Base-by-base conservation (phyloP, 192 early-diverging fungal genomes). In the Entomortierella parvispora region DNA sequence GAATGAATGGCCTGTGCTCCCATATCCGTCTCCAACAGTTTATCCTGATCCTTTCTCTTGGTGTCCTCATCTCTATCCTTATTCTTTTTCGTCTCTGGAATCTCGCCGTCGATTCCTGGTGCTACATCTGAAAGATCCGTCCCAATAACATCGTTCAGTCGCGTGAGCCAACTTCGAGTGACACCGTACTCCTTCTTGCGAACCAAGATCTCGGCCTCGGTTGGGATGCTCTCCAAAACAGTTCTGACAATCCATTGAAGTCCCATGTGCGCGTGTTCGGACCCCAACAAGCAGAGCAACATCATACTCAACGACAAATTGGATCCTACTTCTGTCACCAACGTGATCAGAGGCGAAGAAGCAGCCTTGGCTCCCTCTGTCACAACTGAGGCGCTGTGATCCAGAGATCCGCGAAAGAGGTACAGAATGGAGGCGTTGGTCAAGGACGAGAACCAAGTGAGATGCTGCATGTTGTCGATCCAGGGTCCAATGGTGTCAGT, bases 401-500 rank as follows among this genome's bases (percentile, higher is more conserved):
- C 62, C 44, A 60, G 59, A 0, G 63, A 23, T 4, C 63, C 63
- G 33, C 80, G 76, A 59, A 85, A 88, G 3, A 88, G 50, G 55
- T 88, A 86, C n/a, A 82, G 53, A 55, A 86, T 80, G 1, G 87
- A 88, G 5, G 85, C 79, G 28, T 82, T 86, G 28, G 87, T 88
- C 45, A 88, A 71, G 14, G 87, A 85, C 18, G 87, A 83, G 25
- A 88, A 68, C 85, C 85, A 88, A 4, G 81, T 70, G 2, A 88
- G 40, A 23, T 79, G 65, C 28, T 78, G 46, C 29, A 94, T 81
- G 26, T 84, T 89, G 37, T 83, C 77, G 25, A 91, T 62, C 94
- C 94, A 95, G 31, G 94, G 93, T 22, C 90, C 90, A 55, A 94
- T 92, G 32, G 85, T 86, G 67, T 93, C 91, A 29, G 90, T 88